Evolutionary conservation across 2,329 filamentous ascomycete genomes (phyloP).

Genomic region (Penicillium sp.): DNA sequence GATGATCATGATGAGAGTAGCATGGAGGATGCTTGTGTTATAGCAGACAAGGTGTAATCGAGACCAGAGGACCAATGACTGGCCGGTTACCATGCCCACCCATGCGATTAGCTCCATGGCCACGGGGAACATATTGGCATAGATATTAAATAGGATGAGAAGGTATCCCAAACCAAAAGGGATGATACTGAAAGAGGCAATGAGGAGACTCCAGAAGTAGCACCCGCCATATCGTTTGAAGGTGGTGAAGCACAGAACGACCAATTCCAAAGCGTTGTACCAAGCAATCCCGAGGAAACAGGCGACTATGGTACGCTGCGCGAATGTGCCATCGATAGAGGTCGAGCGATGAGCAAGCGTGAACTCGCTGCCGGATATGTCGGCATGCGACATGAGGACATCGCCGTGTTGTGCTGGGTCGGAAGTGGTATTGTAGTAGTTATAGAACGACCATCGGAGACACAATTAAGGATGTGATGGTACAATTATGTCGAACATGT

Average conservation of each 20-base stretch:
- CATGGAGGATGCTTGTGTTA: slow-evolving; percentile 34
- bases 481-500: neutral
- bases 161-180: slow-evolving; percentile 47
- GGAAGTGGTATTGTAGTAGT: neutral
- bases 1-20: slow-evolving; percentile 46
- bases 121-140: slow-evolving; percentile 36
- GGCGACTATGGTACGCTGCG: slow-evolving; percentile 15
- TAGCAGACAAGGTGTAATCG: slow-evolving; percentile 46
- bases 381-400: slow-evolving; percentile 22
- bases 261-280: slow-evolving; percentile 49
- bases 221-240: slow-evolving; percentile 46
- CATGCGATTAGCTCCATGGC: slow-evolving; percentile 44
- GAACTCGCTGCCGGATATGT: slow-evolving; percentile 13
- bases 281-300: slow-evolving; percentile 43
- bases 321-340: slow-evolving; percentile 4
- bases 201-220: slow-evolving; percentile 49
- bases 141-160: slow-evolving; percentile 42
- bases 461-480: neutral
- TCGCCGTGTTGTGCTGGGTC: slow-evolving; percentile 1
- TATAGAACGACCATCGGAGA: neutral
- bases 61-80: slow-evolving; percentile 49
- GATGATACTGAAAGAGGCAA: slow-evolving; percentile 43
- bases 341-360: slow-evolving; percentile 13
- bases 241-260: slow-evolving; percentile 46
- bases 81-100: slow-evolving; percentile 48